phyloP scores from a whole-genome alignment of 129 eudicot species.

The Tanacetum coccineum region DNA sequence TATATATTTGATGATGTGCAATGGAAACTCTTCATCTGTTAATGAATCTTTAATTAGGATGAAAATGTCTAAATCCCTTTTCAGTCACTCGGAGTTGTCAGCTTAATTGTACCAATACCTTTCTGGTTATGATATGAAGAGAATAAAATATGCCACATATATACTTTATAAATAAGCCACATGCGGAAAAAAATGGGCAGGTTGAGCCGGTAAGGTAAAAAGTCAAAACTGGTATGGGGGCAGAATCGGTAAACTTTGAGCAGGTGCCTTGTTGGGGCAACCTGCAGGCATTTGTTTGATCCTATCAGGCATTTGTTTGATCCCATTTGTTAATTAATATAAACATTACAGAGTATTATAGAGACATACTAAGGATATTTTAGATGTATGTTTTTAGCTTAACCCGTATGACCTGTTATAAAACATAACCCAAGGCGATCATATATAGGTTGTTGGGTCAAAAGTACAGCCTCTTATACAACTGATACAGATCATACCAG shows the following conservation, averaged over 20 bases:
- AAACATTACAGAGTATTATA: too few species aligned
- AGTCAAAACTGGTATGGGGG: too few species aligned
- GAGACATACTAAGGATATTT: background rate
- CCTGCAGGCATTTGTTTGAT: too few species aligned
- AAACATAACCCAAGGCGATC: background rate
- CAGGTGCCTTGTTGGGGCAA: too few species aligned
- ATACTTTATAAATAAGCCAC: background rate
- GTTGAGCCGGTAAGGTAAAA: background rate
- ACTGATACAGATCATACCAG: constrained; percentile 52
- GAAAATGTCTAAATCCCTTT: too few species aligned
- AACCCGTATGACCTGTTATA: background rate
- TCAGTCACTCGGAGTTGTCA: too few species aligned
- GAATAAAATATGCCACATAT: background rate
- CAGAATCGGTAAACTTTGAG: too few species aligned
- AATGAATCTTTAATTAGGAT: too few species aligned
- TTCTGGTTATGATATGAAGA: background rate
- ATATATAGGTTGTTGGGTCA: background rate
- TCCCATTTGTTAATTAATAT: too few species aligned
- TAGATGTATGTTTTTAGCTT: background rate
- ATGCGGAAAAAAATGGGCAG: background rate
- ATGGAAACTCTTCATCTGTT: too few species aligned
- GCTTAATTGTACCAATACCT: background rate
- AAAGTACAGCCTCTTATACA: background rate
- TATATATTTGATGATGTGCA: too few species aligned
- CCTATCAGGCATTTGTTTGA: too few species aligned